Evolutionary conservation across 768 basidiomycete species (phyloP).

Genomic region (Heimioporus sp.): DNA sequence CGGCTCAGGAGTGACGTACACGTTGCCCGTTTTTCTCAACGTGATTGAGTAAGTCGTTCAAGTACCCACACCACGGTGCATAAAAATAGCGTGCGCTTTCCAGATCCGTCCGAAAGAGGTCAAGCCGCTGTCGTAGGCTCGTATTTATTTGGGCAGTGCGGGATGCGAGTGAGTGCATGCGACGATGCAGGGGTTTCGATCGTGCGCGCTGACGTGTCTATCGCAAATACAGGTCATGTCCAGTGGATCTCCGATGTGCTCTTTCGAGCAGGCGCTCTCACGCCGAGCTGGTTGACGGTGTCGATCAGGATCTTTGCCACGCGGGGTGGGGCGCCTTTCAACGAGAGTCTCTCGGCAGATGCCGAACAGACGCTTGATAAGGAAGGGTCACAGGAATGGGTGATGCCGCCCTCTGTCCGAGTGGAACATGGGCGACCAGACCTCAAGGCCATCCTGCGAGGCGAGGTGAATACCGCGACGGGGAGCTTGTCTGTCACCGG

Average conservation of each 20-base stretch:
- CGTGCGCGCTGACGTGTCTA: background rate
- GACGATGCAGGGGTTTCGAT: too few species aligned
- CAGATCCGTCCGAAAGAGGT: slow-evolving; percentile 22
- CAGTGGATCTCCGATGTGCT: slow-evolving; percentile 47
- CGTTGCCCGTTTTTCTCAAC: slow-evolving; percentile 43
- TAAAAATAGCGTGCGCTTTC: background rate
- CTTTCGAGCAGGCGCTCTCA: slow-evolving; percentile 27
- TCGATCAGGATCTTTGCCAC: slow-evolving; percentile 44
- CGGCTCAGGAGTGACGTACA: slow-evolving; percentile 50
- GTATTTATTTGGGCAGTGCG: slow-evolving; percentile 54
- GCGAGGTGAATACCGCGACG: slow-evolving; percentile 34
- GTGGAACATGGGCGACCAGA: slow-evolving; percentile 43
- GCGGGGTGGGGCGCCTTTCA: slow-evolving; percentile 4
- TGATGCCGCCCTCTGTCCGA: slow-evolving; percentile 19
- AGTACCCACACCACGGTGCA: too few species aligned
- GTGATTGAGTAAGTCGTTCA: slow-evolving; percentile 36
- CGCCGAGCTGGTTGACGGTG: slow-evolving; percentile 32
- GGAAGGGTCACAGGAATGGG: slow-evolving; percentile 6
- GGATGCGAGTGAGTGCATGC: slow-evolving; percentile 37
- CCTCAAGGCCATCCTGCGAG: slow-evolving; percentile 33
- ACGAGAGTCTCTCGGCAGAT: slow-evolving; percentile 13
- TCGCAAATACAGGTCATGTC: slow-evolving; percentile 30
- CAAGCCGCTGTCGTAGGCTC: slow-evolving; percentile 32
- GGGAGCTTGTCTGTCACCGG: slow-evolving; percentile 50
- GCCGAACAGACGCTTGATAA: slow-evolving; percentile 18